Conservation (phyloP, 768 basidiomycete genomes). For the Mycena olivaceomarginata region DNA sequence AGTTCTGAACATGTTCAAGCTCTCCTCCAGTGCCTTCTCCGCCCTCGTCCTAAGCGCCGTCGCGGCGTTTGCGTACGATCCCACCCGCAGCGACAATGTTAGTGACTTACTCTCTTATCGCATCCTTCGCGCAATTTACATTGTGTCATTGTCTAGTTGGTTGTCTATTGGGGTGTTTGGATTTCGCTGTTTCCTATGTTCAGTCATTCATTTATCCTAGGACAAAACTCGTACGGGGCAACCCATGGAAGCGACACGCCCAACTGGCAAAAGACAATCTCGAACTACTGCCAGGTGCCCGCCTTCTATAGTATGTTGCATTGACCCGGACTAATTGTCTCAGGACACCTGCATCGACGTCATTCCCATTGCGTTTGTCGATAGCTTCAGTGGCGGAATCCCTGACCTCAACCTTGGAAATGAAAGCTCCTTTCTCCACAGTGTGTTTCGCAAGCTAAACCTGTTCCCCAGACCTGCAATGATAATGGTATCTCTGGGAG, state of each 20-base stretch:
- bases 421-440: background rate
- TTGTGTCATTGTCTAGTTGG: conserved; percentile 1
- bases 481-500: background rate
- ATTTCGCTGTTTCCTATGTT: background rate
- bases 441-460: conserved; percentile 4
- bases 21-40: background rate
- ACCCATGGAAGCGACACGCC: too few species aligned
- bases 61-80: conserved; percentile 2
- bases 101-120: background rate
- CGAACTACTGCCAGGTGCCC: background rate
- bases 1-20: background rate
- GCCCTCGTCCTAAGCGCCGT: background rate
- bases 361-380: conserved; percentile 9
- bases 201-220: background rate
- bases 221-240: background rate
- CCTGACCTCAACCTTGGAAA: background rate
- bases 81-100: background rate
- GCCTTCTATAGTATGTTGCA: background rate
- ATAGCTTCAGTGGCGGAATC: background rate
- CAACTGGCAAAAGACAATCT: too few species aligned
- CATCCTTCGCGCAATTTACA: background rate
- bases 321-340: background rate
- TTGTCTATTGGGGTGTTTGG: background rate
- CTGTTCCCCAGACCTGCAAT: background rate
- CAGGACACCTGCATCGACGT: background rate